These are phyloP conservation scores for Miscanthus lutarioriparius DNA, from an alignment of 176 grass and related monocot genomes.

Conservation along the genomic window DNA sequence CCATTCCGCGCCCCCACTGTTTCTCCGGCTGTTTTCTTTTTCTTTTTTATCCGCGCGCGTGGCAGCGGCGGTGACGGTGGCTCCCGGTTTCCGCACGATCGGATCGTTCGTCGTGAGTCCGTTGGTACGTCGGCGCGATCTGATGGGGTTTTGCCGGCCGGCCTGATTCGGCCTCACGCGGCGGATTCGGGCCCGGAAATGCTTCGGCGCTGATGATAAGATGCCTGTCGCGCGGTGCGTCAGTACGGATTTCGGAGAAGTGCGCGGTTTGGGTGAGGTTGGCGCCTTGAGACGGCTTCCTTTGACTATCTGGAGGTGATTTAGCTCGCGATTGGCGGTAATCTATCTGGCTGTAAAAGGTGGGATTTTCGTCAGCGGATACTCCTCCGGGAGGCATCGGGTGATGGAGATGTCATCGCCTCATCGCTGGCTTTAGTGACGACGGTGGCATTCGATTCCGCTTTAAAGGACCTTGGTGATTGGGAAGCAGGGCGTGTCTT, in stretches of 20 bases:
- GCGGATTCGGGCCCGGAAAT: slow-evolving; percentile 2
- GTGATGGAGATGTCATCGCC: slow-evolving; percentile 26
- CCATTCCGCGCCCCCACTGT: neutral
- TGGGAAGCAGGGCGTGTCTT: slow-evolving; percentile 28
- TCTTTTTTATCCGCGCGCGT: neutral
- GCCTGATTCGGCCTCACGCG: slow-evolving; percentile 22
- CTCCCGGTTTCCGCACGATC: neutral
- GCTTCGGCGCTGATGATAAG: neutral
- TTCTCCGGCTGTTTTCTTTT: neutral
- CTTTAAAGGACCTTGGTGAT: slow-evolving; percentile 20
- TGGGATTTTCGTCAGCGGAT: slow-evolving; percentile 21
- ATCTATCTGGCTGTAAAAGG: slow-evolving; percentile 31
- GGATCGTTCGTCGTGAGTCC: neutral
- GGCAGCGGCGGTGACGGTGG: neutral
- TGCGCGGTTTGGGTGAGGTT: slow-evolving; percentile 3
- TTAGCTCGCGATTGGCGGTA: neutral
- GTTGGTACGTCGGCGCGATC: neutral
- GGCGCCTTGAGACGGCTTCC: neutral
- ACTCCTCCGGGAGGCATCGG: slow-evolving; percentile 10
- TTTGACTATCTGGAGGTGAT: neutral
- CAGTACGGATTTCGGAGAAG: neutral
- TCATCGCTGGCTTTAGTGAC: slow-evolving; percentile 9
- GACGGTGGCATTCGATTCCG: slow-evolving; percentile 46
- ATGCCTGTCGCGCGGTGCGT: neutral
- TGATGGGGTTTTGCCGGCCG: neutral